These are phyloP conservation scores for Musa troglodytarum DNA, from an alignment of 176 grass and related monocot genomes.

Conservation along the genomic window DNA sequence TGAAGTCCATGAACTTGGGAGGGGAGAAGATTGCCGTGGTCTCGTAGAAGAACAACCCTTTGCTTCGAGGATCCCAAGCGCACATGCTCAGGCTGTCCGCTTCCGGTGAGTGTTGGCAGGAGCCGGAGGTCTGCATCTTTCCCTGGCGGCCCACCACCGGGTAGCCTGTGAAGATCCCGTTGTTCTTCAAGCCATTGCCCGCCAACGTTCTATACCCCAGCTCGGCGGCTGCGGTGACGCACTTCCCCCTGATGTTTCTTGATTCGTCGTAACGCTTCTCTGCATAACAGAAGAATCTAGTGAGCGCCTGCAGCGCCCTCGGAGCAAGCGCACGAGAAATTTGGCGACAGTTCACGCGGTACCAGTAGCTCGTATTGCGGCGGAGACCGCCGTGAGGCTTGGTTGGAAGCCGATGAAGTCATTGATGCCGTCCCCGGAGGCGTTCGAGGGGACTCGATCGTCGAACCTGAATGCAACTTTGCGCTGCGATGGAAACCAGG, in stretches of 20 bases:
- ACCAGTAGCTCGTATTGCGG: slow-evolving; percentile 32
- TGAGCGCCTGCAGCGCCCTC: background rate
- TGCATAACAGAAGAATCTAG: background rate
- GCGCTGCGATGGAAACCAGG: slow-evolving; percentile 75
- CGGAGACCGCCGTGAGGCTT: slow-evolving; percentile 21
- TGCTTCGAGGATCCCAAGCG: slow-evolving; percentile 73
- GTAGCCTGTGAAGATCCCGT: slow-evolving; percentile 46
- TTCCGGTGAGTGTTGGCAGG: slow-evolving; percentile 37
- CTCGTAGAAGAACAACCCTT: slow-evolving; percentile 82
- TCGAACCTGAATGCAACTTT: slow-evolving; percentile 51
- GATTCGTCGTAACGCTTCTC: slow-evolving; percentile 47
- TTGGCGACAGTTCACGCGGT: background rate
- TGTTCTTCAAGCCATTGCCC: slow-evolving; percentile 49
- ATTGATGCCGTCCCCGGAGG: slow-evolving; percentile 46
- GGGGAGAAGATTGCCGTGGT: slow-evolving; percentile 58
- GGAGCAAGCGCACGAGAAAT: background rate
- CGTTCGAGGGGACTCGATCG: slow-evolving; percentile 35
- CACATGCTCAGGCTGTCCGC: slow-evolving; percentile 29
- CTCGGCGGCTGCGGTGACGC: slow-evolving; percentile 28
- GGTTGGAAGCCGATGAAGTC: slow-evolving; percentile 78
- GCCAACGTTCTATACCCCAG: slow-evolving; percentile 44
- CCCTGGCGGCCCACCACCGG: slow-evolving; percentile 65
- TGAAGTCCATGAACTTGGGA: slow-evolving; percentile 47
- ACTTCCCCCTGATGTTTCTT: slow-evolving; percentile 37
- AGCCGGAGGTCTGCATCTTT: slow-evolving; percentile 68